phyloP scores from a whole-genome alignment of 2,329 filamentous ascomycete genomes.

The Aaosphaeria arxii region DNA sequence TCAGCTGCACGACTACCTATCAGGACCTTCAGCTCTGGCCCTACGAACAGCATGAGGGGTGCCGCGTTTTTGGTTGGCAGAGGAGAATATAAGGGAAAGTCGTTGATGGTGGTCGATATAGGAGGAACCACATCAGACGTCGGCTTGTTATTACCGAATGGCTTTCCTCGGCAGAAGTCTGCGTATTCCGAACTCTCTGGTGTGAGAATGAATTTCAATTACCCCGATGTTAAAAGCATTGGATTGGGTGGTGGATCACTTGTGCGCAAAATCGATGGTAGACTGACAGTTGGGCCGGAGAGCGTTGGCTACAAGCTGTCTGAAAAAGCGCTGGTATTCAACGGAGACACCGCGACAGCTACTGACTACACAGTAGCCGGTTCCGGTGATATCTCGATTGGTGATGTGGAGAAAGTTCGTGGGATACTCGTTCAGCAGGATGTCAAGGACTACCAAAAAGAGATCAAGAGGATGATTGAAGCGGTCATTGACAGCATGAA shows the following conservation, averaged over 20 bases:
- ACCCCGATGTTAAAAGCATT: constrained; percentile 57
- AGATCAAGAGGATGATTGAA: constrained; percentile 54
- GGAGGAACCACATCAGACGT: constrained; percentile 67
- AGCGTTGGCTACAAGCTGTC: constrained; percentile 60
- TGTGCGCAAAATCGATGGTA: constrained; percentile 41
- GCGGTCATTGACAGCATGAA: constrained; percentile 61
- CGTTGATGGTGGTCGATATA: constrained; percentile 64
- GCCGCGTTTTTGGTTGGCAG: constrained; percentile 41
- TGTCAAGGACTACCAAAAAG: constrained; percentile 37
- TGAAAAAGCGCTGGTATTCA: constrained; percentile 55
- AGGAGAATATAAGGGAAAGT: constrained; percentile 31
- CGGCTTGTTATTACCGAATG: constrained; percentile 58
- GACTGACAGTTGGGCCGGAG: constrained; percentile 56
- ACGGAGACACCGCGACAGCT: constrained; percentile 55
- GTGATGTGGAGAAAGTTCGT: constrained; percentile 39
- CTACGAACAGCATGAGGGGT: constrained; percentile 54
- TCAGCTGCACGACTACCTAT: constrained; percentile 49
- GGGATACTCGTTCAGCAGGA: constrained; percentile 32
- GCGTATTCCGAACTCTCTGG: constrained; percentile 62
- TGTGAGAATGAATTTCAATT: constrained; percentile 58
- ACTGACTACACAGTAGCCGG: constrained; percentile 54
- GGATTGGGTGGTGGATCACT: constrained; percentile 60
- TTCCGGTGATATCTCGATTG: constrained; percentile 38
- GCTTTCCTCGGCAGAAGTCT: constrained; percentile 62
- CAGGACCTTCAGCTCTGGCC: constrained; percentile 51